These are phyloP conservation scores for Neocallimastix lanati DNA, from an alignment of 192 early-diverging fungal genomes.

Conservation along the genomic window DNA sequence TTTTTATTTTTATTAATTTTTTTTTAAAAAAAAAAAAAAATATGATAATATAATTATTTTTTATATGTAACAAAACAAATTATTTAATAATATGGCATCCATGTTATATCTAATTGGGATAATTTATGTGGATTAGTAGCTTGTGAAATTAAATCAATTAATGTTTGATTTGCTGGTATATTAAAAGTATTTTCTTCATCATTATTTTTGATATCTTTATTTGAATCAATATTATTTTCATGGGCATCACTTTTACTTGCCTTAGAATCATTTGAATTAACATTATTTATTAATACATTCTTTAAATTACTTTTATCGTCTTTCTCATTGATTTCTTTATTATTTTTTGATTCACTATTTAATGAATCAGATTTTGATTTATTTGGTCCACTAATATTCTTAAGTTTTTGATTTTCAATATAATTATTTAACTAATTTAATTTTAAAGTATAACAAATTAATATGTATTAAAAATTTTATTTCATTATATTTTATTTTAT, in stretches of 20 bases:
- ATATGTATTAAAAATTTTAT: too few species aligned
- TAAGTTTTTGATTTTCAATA: neutral
- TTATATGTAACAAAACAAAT: too few species aligned
- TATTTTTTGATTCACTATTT: neutral
- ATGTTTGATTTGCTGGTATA: conserved; percentile 56
- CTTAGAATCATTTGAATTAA: neutral
- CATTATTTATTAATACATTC: too few species aligned
- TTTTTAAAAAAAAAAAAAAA: too few species aligned
- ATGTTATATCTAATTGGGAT: conserved; percentile 85
- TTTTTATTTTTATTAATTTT: too few species aligned
- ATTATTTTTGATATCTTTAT: neutral
- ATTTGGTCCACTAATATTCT: neutral
- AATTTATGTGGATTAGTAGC: conserved; percentile 84
- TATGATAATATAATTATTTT: too few species aligned
- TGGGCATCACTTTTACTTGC: too few species aligned
- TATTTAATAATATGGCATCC: conserved; percentile 69
- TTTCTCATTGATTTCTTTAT: neutral
- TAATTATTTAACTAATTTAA: neutral
- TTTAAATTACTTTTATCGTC: neutral
- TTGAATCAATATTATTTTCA: neutral
- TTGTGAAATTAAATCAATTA: conserved; percentile 76
- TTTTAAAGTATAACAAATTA: too few species aligned
- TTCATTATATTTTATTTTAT: too few species aligned
- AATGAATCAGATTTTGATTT: neutral
- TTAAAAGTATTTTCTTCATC: neutral